phyloP scores from a whole-genome alignment of 768 basidiomycete genomes.

The Pleurotus tuber-regium region DNA sequence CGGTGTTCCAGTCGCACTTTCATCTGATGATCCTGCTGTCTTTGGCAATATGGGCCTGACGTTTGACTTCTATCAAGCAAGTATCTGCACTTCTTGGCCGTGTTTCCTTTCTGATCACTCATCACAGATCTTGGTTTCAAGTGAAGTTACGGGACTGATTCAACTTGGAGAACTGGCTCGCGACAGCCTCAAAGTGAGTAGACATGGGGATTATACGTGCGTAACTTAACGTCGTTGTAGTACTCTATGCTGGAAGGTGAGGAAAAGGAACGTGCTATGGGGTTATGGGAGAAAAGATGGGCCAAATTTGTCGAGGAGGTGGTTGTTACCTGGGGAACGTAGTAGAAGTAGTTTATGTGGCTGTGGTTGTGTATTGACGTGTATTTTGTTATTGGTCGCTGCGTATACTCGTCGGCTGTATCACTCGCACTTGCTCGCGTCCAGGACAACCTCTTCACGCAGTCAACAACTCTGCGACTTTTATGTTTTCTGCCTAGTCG shows the following conservation, averaged over 20 bases:
- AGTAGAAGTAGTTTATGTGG: not conserved
- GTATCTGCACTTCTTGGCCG: not conserved
- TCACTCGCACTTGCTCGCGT: not conserved
- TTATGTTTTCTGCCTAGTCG: not conserved
- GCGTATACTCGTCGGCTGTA: not conserved
- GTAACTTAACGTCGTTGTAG: constrained; percentile 25
- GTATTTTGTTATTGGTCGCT: constrained; percentile 1
- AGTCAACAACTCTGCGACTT: not conserved
- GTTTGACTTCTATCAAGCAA: constrained; percentile 76
- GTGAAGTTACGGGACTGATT: constrained; percentile 62
- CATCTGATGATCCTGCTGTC: constrained; percentile 73
- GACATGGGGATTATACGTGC: not conserved
- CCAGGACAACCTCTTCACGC: not conserved
- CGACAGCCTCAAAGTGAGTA: constrained; percentile 58
- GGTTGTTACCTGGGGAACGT: not conserved
- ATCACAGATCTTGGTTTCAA: constrained; percentile 58
- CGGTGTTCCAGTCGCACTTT: constrained; percentile 68
- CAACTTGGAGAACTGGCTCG: constrained; percentile 62
- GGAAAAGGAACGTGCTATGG: constrained; percentile 44
- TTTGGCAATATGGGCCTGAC: constrained; percentile 80
- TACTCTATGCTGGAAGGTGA: constrained; percentile 47
- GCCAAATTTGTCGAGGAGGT: constrained; percentile 35
- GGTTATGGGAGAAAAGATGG: constrained; percentile 50
- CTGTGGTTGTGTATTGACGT: constrained; percentile 10
- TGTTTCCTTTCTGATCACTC: not conserved